Base-by-base conservation (phyloP, 2,329 filamentous ascomycete genomes). In the Aureobasidium vineae region DNA sequence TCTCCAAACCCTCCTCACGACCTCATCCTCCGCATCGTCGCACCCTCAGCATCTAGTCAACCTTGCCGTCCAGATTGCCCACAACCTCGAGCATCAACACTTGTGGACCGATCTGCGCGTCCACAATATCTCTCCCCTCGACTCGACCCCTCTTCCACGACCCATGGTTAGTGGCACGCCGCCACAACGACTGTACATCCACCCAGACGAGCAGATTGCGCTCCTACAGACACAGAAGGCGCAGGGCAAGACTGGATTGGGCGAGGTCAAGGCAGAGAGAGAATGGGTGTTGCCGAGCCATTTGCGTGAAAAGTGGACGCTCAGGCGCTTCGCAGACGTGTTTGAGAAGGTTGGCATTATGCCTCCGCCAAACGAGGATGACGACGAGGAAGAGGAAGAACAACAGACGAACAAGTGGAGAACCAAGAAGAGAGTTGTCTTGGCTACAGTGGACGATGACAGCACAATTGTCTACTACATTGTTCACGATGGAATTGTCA, bases 391-490 rank as follows among this genome's bases (percentile, higher is more conserved):
- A 10, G 67, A 71, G 3, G 70, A 72, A 21, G 65, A 57, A 10
- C 66, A 69, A 38, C 60, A 63, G 26, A 54, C 47, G 53, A 78
- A 78, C 63, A 75, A 74, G 5, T 83, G 80, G 80, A 77, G 80
- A 68, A 76, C 72, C 26, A 78, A 76, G 56, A 94, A 93, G 80
- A 82, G 90, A 68, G 76, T 93, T 13, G 74, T 94, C n/a, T 80
- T 95, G 61, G 90, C 89, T 19, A 90, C 88, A 2, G 80, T 92
- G 56, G 88, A 92, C 74, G 86, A 90, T 72, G 91, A 95, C 77
- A 93, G 90, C 70, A 94, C 91, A 0, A 84, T 95, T 21, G 89
- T 91, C 47, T 95, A 94, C 78, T 95, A 95, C 74, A 84, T 93
- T 69, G 86, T 94, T 75, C 90, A 94, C 72, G 90, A 94, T 76